phyloP scores from a whole-genome alignment of 2,329 filamentous ascomycete genomes.

The Arthrinium phaeospermum region DNA sequence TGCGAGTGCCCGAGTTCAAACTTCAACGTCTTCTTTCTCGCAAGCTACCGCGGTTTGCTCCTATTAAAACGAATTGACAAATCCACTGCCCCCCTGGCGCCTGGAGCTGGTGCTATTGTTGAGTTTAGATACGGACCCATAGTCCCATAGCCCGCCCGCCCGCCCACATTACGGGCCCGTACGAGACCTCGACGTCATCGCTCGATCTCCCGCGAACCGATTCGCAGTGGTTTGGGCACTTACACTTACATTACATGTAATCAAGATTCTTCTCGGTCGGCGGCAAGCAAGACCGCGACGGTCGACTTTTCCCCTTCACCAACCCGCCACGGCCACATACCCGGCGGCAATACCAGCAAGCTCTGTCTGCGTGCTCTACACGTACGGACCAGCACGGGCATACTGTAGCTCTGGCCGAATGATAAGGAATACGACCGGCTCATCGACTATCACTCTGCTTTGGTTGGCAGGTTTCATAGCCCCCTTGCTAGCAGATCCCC shows the following conservation, averaged over 20 bases:
- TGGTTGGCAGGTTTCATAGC: slow-evolving; percentile 11
- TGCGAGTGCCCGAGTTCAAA: slow-evolving; percentile 4
- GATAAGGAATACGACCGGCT: slow-evolving; percentile 9
- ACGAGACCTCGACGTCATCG: slow-evolving; percentile 19
- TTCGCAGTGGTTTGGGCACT: slow-evolving; percentile 4
- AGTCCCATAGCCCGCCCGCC: not conserved
- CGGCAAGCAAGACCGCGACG: not conserved
- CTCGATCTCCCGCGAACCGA: slow-evolving; percentile 15
- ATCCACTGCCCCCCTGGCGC: slow-evolving; percentile 1
- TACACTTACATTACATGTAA: not conserved
- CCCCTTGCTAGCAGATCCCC: slow-evolving; percentile 16
- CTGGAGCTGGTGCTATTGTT: slow-evolving; percentile 9
- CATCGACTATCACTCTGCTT: slow-evolving; percentile 6
- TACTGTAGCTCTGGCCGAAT: slow-evolving; percentile 6
- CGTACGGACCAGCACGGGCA: not conserved
- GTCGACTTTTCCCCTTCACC: not conserved
- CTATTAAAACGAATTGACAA: slow-evolving; percentile 1
- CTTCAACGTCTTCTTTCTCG: slow-evolving; percentile 3
- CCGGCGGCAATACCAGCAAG: not conserved
- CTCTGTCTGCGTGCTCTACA: not conserved
- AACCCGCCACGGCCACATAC: not conserved
- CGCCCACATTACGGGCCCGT: slow-evolving; percentile 8
- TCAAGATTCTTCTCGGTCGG: not conserved
- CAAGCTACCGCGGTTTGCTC: slow-evolving; percentile 3
- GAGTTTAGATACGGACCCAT: slow-evolving; percentile 7